These are phyloP conservation scores for Skeletonema costatum DNA, from an alignment of 108 stramenopile genomes.

Conservation along the genomic window DNA sequence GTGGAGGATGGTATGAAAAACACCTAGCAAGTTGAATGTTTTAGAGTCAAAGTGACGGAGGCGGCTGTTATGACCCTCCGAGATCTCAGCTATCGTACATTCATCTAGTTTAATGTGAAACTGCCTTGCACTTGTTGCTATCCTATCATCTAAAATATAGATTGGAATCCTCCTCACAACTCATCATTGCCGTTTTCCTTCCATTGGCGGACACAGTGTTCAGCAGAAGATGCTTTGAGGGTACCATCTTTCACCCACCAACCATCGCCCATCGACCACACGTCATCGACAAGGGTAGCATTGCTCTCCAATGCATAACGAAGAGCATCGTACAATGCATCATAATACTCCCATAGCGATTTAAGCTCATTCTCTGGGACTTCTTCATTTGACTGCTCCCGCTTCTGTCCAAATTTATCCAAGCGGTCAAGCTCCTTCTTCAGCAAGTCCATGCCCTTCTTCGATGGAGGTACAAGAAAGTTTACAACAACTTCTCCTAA, in stretches of 20 bases:
- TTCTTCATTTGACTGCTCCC: background rate
- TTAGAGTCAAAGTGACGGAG: too few species aligned
- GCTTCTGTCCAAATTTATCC: constrained; percentile 1
- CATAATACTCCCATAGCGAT: constrained; percentile 35
- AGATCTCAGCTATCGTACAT: too few species aligned
- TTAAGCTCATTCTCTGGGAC: constrained; percentile 25
- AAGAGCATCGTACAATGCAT: constrained; percentile 36
- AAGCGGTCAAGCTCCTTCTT: constrained; percentile 21
- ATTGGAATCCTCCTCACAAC: background rate
- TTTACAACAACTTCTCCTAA: constrained; percentile 21
- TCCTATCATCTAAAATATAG: too few species aligned
- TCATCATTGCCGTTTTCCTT: background rate
- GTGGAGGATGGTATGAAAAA: too few species aligned
- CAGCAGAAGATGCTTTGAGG: constrained; percentile 1
- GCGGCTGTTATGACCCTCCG: too few species aligned
- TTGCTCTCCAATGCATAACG: constrained; percentile 13
- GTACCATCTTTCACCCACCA: constrained; percentile 44
- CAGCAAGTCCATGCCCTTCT: constrained; percentile 34
- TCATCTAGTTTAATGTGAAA: too few species aligned
- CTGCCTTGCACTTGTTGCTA: too few species aligned
- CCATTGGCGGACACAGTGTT: constrained; percentile 13
- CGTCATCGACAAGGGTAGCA: constrained; percentile 25
- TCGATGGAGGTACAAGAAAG: constrained; percentile 40
- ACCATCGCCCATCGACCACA: constrained; percentile 25
- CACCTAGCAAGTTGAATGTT: too few species aligned